Evolutionary conservation across 768 basidiomycete genomes (phyloP), one percentile per base, ranked within the genome.

Genomic region (Hydnum rufescens): DNA sequence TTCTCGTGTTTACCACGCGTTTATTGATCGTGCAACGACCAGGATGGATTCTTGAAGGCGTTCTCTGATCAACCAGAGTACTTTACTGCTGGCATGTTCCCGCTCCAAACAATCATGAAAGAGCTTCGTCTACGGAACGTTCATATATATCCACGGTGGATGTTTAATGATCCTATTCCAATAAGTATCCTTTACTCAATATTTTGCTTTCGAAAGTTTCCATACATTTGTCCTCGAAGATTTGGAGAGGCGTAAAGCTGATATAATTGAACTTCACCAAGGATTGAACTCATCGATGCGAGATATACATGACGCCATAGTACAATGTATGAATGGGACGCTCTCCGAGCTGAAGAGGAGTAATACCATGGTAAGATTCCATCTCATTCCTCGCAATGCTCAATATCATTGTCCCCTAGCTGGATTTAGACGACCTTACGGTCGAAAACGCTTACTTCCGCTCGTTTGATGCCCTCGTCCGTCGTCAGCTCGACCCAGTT

Each of bases 1-100:
- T 32, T 4, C 22, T 26, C 5, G 30, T 1, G 18, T 30, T 29
- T 22, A 30, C 51, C 1, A 8, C 30, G 39, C 48, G 18, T 23
- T 42, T 44, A 13, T 49, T 43, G 50, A 54, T 53, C 30, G 52
- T 44, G 6, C 4, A 18, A 6, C 32, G n/a, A n/a, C 2, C 31
- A 73, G 62, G 71, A 70, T 2, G 93, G 93, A 1, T 99, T 97
- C 64, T 69, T 96, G 57, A 97, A 99, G 64, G 95, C 89, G 0
- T 95, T 99, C 62, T 87, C 89, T 2, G 95, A 97, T 64, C 84
- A 96, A 60, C 90, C 93, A 3, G 95, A 97, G 63, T 77, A 82
- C 56, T 95, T 99, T 55, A 90, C 83, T 0, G 86, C 78, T 56
- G 93, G 92, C 1, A 66, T 97, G 63, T 88, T 86, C 1, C 95